Percentiles rank a stretch among this genome's conserved stretches.
Conservation (phyloP, 1,284 basidiomycete species). For the Thelephora terrestris region DNA sequence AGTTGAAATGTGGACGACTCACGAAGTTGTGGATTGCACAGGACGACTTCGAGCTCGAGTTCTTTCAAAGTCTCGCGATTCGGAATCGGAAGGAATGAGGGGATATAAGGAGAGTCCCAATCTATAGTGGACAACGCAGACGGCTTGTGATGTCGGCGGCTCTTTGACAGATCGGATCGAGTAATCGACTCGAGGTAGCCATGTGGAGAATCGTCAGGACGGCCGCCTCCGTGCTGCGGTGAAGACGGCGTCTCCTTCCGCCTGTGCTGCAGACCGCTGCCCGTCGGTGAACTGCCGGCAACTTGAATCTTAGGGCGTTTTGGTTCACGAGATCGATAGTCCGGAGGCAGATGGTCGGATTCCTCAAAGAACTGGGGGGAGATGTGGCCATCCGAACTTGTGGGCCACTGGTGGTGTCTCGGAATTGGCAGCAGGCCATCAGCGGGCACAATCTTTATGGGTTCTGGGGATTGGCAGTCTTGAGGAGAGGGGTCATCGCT, state of each 20-base stretch:
- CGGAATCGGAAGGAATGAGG: conserved; percentile 66
- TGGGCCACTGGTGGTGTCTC: not conserved
- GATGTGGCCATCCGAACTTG: not conserved
- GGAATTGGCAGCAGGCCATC: conserved; percentile 1
- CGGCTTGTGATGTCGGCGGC: conserved; percentile 18
- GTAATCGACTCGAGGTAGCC: conserved; percentile 29
- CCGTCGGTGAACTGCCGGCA: not conserved
- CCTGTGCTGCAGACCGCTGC: not conserved
- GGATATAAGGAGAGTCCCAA: conserved; percentile 49
- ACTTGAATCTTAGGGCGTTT: not conserved
- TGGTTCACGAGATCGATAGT: not conserved
- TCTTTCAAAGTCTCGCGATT: conserved; percentile 78
- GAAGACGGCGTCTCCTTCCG: not conserved
- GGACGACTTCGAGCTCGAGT: conserved; percentile 77
- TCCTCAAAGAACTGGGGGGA: not conserved
- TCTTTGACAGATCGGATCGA: conserved; percentile 35
- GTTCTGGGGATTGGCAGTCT: conserved; percentile 17
- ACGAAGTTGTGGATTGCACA: conserved; percentile 86
- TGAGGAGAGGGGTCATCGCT: conserved; percentile 28
- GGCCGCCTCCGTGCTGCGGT: conserved; percentile 11
- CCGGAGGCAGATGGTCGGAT: not conserved
- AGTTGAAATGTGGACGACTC: conserved; percentile 25
- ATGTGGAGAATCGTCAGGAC: conserved; percentile 21
- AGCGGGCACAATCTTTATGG: conserved; percentile 22
- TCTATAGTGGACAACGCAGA: conserved; percentile 34